A percentile compares a stretch with the other conserved stretches of the same genome.
phyloP scores from a whole-genome alignment of 1,284 basidiomycete species.

The Bjerkandera adusta region DNA sequence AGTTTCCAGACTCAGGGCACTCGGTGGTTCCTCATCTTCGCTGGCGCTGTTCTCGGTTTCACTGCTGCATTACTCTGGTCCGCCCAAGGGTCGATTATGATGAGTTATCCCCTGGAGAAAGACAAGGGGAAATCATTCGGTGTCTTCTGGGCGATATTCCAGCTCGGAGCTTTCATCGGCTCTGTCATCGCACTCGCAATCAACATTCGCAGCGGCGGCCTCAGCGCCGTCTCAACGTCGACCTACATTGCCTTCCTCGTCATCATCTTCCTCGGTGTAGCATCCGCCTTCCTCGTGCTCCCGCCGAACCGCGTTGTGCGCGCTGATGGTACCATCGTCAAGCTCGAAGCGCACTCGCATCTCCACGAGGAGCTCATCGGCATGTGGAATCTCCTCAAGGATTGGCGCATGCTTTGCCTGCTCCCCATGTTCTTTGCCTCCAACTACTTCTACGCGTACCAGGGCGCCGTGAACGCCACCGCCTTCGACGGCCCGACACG shows the following conservation, averaged over 20 bases:
- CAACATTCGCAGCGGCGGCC: constrained; percentile 33
- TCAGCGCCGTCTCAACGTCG: constrained; percentile 34
- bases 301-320: constrained; percentile 39
- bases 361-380: constrained; percentile 34
- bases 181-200: constrained; percentile 48
- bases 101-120: constrained; percentile 56
- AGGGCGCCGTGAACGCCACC: constrained; percentile 35
- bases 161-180: constrained; percentile 50
- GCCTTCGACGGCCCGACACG: constrained; percentile 41
- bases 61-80: constrained; percentile 63
- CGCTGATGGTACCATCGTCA: constrained; percentile 38
- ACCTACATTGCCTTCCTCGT: constrained; percentile 43
- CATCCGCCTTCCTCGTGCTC: constrained; percentile 35
- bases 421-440: constrained; percentile 42
- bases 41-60: constrained; percentile 54
- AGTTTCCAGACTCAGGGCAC: constrained; percentile 37
- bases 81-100: constrained; percentile 55
- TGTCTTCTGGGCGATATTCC: constrained; percentile 57
- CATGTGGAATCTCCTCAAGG: constrained; percentile 35
- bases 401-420: constrained; percentile 38
- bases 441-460: constrained; percentile 43
- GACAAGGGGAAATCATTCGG: constrained; percentile 48
- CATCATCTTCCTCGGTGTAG: constrained; percentile 39
- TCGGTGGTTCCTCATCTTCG: constrained; percentile 47
- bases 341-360: constrained; percentile 32